Percentiles rank a stretch among this genome's conserved stretches.
These are phyloP conservation scores for Knufia fluminis DNA, from an alignment of 2,329 filamentous ascomycete genomes.

Conservation along the genomic window DNA sequence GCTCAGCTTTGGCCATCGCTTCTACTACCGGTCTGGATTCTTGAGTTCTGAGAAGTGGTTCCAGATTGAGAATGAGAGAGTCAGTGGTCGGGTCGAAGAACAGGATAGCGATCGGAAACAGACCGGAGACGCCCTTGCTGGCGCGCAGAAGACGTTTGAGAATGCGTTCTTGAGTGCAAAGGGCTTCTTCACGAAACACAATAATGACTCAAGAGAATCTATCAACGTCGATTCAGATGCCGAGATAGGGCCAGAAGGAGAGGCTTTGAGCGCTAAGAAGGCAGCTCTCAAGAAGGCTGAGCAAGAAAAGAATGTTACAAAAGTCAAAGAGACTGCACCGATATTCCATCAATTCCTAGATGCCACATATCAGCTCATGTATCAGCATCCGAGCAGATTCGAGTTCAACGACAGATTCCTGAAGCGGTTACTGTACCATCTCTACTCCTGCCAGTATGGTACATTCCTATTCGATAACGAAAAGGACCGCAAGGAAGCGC, in stretches of 20 bases:
- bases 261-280: constrained; percentile 35
- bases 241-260: constrained; percentile 44
- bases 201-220: constrained; percentile 54
- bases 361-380: constrained; percentile 78
- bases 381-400: constrained; percentile 79
- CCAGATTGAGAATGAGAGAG: constrained; percentile 67
- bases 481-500: constrained; percentile 67
- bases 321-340: constrained; percentile 83
- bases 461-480: constrained; percentile 95
- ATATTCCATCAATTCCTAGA: constrained; percentile 98
- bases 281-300: constrained; percentile 27
- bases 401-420: constrained; percentile 96
- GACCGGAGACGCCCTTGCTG: constrained; percentile 27
- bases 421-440: constrained; percentile 77
- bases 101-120: constrained; percentile 26
- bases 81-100: constrained; percentile 43
- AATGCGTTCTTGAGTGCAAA: constrained; percentile 76
- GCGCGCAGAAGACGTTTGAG: constrained; percentile 65
- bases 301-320: constrained; percentile 59
- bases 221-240: constrained; percentile 49
- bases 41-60: constrained; percentile 94
- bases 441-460: constrained; percentile 93
- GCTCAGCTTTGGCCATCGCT: constrained; percentile 97
- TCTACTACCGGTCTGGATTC: constrained; percentile 80
- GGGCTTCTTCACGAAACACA: constrained; percentile 71